Base-by-base conservation (phyloP, 164 flowering plant genomes). In the Warburgia ugandensis region DNA sequence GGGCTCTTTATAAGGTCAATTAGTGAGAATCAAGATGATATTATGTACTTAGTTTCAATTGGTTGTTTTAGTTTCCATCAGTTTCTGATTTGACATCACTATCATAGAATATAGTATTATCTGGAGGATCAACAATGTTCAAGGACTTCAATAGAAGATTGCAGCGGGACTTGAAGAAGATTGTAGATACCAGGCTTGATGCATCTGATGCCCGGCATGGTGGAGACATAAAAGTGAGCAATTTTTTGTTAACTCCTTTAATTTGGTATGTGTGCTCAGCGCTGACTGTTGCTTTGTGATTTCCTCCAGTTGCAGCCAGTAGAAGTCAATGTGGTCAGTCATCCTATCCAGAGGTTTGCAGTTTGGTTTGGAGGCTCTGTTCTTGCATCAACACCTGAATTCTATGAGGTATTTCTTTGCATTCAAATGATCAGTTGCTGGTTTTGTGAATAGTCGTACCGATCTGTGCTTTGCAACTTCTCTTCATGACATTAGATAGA, bases 291-390 rank as follows among this genome's bases (percentile, higher is more conserved):
- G n/a, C n/a, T n/a, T n/a, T 28, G 45, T 60, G 50, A n/a, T n/a
- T n/a, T 25, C 40, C 48, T 44, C 25, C 73, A 89, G 99, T 61
- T 96, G 30, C 90, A 84, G 44, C 99, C 96, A 33, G 83, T 94
- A 58, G 99, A 89, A 71, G 97, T 94, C 45, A 94, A 94, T 71
- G 96, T 92, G 12, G 94, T 88, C 55, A 92, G 96, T 76, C 95
- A 89, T 79, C 96, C 97, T 25, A 81, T 94, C 58, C 97, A 94
- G 70, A 83, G 86, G 67, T 89, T 76, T 68, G 99, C 97, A 21
- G 99, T 89, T 54, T 94, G 99, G 97, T 94, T 94, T 73, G 99
- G 97, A 44, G 99, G 99, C 54, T 94, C 99, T 36, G 97, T 94
- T 14, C 97, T 94, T 61, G 92, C 95, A 66, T 94, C 97, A 48